A percentile compares a stretch with the other conserved stretches of the same genome.
phyloP scores from a whole-genome alignment of 1,139 yeast genomes.

The Candida tunisiensis region DNA sequence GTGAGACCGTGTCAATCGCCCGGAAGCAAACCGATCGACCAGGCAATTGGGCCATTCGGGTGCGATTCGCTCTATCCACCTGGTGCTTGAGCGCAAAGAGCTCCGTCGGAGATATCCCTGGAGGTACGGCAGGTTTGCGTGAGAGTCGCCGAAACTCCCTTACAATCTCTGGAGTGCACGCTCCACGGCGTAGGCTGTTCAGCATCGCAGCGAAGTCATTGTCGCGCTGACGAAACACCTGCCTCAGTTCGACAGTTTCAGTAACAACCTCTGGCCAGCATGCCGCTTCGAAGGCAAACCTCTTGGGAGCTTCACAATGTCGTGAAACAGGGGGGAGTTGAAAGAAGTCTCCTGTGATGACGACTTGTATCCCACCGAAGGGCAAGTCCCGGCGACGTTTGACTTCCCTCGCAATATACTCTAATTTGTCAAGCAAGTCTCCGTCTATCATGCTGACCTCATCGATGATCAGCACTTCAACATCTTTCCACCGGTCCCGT shows the following conservation, averaged over 20 bases:
- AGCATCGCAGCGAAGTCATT: constrained; percentile 52
- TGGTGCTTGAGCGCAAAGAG: constrained; percentile 59
- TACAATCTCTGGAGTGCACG: constrained; percentile 29
- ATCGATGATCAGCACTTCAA: constrained; percentile 57
- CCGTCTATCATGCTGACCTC: constrained; percentile 80
- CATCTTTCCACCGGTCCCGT: constrained; percentile 43
- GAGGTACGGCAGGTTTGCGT: constrained; percentile 40
- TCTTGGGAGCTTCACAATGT: constrained; percentile 23
- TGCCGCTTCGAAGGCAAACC: constrained; percentile 63
- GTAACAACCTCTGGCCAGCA: constrained; percentile 57
- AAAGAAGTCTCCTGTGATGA: constrained; percentile 71
- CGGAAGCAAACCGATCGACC: constrained; percentile 23
- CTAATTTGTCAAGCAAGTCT: constrained; percentile 43
- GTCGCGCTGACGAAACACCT: constrained; percentile 88
- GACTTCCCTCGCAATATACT: constrained; percentile 41
- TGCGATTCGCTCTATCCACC: constrained; percentile 51
- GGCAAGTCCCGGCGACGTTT: constrained; percentile 28
- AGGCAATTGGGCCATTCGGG: constrained; percentile 30
- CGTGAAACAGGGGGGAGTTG: constrained; percentile 73
- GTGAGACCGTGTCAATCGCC: constrained; percentile 31
- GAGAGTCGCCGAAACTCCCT: constrained; percentile 30
- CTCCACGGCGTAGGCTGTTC: constrained; percentile 57
- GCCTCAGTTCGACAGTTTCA: constrained; percentile 50
- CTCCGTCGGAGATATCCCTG: constrained; percentile 72
- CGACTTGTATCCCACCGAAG: constrained; percentile 72